Conservation (phyloP, 768 basidiomycete species). For the Collybia nuda region DNA sequence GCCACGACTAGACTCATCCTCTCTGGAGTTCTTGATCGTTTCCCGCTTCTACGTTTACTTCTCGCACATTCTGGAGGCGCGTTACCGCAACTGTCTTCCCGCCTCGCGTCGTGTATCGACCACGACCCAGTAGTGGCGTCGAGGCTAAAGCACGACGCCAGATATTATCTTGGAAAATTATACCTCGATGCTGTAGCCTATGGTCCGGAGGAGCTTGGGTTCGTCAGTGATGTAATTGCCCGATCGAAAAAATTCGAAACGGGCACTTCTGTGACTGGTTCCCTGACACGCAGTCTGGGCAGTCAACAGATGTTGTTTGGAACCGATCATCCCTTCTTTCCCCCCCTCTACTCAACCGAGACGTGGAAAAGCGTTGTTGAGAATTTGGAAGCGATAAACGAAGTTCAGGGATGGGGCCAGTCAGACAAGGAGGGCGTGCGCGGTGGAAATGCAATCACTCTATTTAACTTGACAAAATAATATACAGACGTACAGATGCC, state of each 20-base stretch:
- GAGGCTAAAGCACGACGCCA: conserved; percentile 76
- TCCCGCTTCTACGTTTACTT: conserved; percentile 71
- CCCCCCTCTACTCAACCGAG: conserved; percentile 63
- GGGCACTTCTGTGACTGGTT: conserved; percentile 26
- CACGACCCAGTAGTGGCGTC: conserved; percentile 82
- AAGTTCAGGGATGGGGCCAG: conserved; percentile 58
- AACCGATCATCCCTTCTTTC: conserved; percentile 92
- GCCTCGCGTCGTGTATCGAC: conserved; percentile 79
- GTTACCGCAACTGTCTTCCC: conserved; percentile 80
- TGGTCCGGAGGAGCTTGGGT: conserved; percentile 81
- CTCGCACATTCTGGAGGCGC: conserved; percentile 89
- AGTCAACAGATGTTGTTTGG: conserved; percentile 74
- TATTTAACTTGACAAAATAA: conserved; percentile 55
- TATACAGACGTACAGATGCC: conserved; percentile 1
- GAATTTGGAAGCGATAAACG: conserved; percentile 78
- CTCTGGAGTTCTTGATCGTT: conserved; percentile 77
- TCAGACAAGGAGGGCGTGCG: conserved; percentile 63
- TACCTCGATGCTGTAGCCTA: conserved; percentile 90
- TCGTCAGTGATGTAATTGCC: conserved; percentile 69
- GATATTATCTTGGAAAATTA: conserved; percentile 78
- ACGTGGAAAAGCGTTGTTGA: conserved; percentile 88
- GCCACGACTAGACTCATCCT: conserved; percentile 81
- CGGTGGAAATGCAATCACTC: conserved; percentile 68
- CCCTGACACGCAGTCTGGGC: conserved; percentile 42
- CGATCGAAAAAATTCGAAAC: conserved; percentile 53